Evolutionary conservation across 2,329 filamentous ascomycete genomes (phyloP).

Genomic region (Atkinsonella hypoxylon): DNA sequence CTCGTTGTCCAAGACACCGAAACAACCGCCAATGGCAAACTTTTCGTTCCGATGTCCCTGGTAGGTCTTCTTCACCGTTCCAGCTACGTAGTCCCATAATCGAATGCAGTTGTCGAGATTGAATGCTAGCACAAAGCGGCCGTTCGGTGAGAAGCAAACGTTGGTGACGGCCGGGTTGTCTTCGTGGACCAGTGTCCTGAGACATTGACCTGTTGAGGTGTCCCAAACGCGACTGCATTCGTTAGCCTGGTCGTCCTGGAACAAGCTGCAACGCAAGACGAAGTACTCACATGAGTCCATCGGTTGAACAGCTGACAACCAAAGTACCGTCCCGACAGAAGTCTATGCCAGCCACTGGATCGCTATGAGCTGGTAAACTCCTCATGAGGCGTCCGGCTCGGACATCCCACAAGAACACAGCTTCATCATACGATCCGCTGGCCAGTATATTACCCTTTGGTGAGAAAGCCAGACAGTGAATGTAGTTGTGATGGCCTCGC

Average conservation of each 20-base stretch:
- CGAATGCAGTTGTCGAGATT: slow-evolving; percentile 83
- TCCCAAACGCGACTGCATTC: slow-evolving; percentile 73
- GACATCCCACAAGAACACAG: slow-evolving; percentile 94
- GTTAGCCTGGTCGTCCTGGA: slow-evolving; percentile 8
- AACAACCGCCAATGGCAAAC: slow-evolving; percentile 76
- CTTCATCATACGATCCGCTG: slow-evolving; percentile 92
- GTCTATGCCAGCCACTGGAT: slow-evolving; percentile 87
- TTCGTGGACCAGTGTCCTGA: slow-evolving; percentile 90
- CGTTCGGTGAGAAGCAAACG: slow-evolving; percentile 89
- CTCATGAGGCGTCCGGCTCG: slow-evolving; percentile 79
- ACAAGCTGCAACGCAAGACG: slow-evolving; percentile 3
- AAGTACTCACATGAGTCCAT: slow-evolving; percentile 66
- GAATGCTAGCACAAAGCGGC: slow-evolving; percentile 82
- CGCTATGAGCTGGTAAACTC: slow-evolving; percentile 83
- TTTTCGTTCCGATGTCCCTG: slow-evolving; percentile 79
- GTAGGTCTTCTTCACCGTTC: slow-evolving; percentile 90
- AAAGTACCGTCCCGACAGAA: slow-evolving; percentile 87
- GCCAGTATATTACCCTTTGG: slow-evolving; percentile 96
- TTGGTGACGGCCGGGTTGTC: slow-evolving; percentile 84
- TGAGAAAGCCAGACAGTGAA: slow-evolving; percentile 90
- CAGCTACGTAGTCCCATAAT: slow-evolving; percentile 90
- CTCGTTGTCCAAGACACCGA: slow-evolving; percentile 44
- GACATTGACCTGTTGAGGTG: slow-evolving; percentile 84
- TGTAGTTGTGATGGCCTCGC: slow-evolving; percentile 88
- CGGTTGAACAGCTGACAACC: slow-evolving; percentile 81